A percentile compares a stretch with the other conserved stretches of the same genome.
These are phyloP conservation scores for Beauveria asiatica DNA, from an alignment of 2,329 filamentous ascomycete species.

Conservation along the genomic window DNA sequence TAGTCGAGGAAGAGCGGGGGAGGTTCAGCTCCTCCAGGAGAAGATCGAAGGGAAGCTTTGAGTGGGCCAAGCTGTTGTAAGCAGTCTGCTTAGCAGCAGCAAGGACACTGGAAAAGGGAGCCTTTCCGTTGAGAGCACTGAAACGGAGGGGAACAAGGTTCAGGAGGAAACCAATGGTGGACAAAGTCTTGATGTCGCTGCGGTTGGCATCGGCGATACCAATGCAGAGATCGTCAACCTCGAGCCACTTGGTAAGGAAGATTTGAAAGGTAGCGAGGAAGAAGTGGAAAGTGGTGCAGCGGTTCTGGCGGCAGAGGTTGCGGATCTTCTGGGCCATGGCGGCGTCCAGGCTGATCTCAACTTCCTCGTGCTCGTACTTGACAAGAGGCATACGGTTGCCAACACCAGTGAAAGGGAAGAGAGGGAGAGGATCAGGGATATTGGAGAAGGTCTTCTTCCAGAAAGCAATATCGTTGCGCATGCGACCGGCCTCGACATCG, in stretches of 20 bases:
- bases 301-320: slow-evolving; percentile 13
- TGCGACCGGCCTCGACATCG: slow-evolving; percentile 17
- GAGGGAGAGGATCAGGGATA: slow-evolving; percentile 13
- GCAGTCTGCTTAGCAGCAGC: slow-evolving; percentile 17
- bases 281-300: slow-evolving; percentile 34
- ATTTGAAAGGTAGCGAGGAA: slow-evolving; percentile 33
- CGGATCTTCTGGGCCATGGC: slow-evolving; percentile 12
- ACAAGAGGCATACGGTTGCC: slow-evolving; percentile 10
- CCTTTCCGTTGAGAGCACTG: slow-evolving; percentile 9
- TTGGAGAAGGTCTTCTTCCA: slow-evolving; percentile 14
- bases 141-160: slow-evolving; percentile 37
- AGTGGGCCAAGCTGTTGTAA: slow-evolving; percentile 28
- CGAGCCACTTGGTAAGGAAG: slow-evolving; percentile 18
- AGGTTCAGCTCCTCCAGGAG: slow-evolving; percentile 34
- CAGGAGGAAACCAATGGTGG: slow-evolving; percentile 33
- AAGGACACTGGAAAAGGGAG: slow-evolving; percentile 18
- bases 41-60: slow-evolving; percentile 36
- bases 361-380: slow-evolving; percentile 12
- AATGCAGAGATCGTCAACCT: slow-evolving; percentile 33
- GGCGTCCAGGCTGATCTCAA: slow-evolving; percentile 11
- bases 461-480: slow-evolving; percentile 17
- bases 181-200: slow-evolving; percentile 13
- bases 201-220: slow-evolving; percentile 33
- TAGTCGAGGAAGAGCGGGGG: slow-evolving; percentile 27
- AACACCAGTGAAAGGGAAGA: slow-evolving; percentile 13